Percentiles rank a stretch among this genome's conserved stretches.
Evolutionary conservation across 305 asterid species (phyloP).

Genomic region (Rubia tinctorum): DNA sequence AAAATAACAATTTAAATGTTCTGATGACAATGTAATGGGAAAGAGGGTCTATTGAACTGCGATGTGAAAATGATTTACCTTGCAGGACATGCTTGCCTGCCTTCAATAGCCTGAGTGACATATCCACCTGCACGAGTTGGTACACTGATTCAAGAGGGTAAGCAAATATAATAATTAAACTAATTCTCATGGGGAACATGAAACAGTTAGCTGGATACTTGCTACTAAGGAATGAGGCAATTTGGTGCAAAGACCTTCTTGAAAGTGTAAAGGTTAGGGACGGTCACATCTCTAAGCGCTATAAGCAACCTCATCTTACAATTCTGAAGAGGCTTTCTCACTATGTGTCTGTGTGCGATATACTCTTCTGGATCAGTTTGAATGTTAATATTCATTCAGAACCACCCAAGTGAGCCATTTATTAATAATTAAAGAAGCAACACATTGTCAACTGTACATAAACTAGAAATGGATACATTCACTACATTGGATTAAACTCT

Average conservation of each 20-base stretch:
- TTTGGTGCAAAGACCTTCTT: neutral
- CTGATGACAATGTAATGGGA: neutral
- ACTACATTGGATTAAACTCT: neutral
- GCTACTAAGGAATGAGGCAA: neutral
- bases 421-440: neutral
- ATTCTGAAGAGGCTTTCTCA: neutral
- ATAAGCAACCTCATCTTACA: neutral
- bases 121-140: constrained; percentile 67
- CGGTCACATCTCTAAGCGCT: neutral
- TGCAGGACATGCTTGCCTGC: constrained; percentile 94
- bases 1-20: neutral
- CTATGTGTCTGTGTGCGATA: neutral
- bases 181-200: neutral
- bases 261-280: neutral
- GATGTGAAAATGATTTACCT: constrained; percentile 43
- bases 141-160: neutral
- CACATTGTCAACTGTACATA: neutral
- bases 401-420: neutral
- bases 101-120: constrained; percentile 77
- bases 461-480: neutral
- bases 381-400: neutral
- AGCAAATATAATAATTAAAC: neutral
- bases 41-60: neutral
- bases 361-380: neutral
- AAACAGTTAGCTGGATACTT: neutral